Evolutionary conservation across 208 protist species (phyloP), one percentile per base, ranked within the genome.

Genomic region (Trypanosoma boissoni): DNA sequence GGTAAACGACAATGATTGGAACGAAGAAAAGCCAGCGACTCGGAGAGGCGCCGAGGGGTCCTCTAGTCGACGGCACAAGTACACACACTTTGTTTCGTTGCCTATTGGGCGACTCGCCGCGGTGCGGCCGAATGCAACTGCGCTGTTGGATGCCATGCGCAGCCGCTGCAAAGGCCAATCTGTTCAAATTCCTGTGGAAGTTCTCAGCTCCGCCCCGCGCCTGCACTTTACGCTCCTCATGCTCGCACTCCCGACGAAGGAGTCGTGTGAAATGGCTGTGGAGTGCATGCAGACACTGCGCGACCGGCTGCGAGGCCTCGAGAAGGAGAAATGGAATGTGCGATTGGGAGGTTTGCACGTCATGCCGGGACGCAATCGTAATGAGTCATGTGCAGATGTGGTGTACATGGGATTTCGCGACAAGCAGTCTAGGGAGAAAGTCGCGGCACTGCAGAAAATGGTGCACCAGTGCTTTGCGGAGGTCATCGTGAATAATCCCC

Each of bases 51-150:
- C n/a, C n/a, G n/a, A n/a, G n/a, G n/a, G n/a, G n/a, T n/a, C n/a
- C n/a, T n/a, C n/a, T n/a, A n/a, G n/a, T n/a, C n/a, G n/a, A n/a
- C n/a, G n/a, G n/a, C n/a, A n/a, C n/a, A n/a, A n/a, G 31, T 94
- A 81, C 72, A 94, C 88, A 2, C 88, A 94, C 69, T 94, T 94
- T 54, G 42, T 94, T 1, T 76, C 88, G 0, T 55, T 94, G 10
- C 84, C 88, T 8, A 63, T 94, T 14, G 84, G 82, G 14, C 86
- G 76, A 46, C 28, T 83, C 31, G 55, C 72, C 1, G 57, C 56
- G 27, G 72, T 78, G 16, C 42, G 52, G 26, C 21, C 45, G 14
- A 58, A 53, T 21, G 69, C 71, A 2, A 62, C 68, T 28, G 3
- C 4, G 23, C 58, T 82, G n/a, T 12, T 87, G 9, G 57, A 45